Base-by-base conservation (phyloP, 192 early-diverging fungal genomes). In the Backusella westeae region DNA sequence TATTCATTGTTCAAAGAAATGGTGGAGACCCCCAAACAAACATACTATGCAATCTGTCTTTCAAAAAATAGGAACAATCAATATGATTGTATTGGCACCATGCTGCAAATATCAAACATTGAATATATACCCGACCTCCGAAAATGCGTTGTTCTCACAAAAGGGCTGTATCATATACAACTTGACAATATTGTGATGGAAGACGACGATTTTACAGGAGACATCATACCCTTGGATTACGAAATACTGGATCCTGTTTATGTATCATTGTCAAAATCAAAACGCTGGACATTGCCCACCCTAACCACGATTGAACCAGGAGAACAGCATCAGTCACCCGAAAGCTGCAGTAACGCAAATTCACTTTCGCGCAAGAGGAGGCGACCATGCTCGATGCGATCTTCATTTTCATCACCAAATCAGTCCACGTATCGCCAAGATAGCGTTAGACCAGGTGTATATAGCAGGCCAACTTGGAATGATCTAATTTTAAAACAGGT, bases 11-110 rank as follows among this genome's bases (percentile, higher is more conserved):
- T 71, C 19, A 23, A 44, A 46, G 26, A 71, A 17, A 44, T 71
- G 70, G 17, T 21, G 0, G 26, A 39, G 19, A 36, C 41, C 0
- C 44, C 84, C 34, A 69, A 78, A 49, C 84, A 79, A 52, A 75
- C 80, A 34, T 23, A 76, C 23, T 89, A 89, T 81, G 89, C 86
- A 1, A 85, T 90, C 80, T 85, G 85, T 29, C 41, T 71, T 29
- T 49, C 23, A 10, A 34, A 38, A 14, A 46, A 65, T 0, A 67
- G 46, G 1, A 41, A 35, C 17, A 74, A 73, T 69, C 80, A 80
- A 2, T 81, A 80, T 23, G 68, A 74, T 34, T 81, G 80, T 9
- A 82, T 80, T 36, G 89, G 87, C 4, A 90, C 84, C 8, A 79
- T 90, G 80, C 63, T 90, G 21, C 80, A 87, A 34, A 73, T 90